These are phyloP conservation scores for Geosmithia morbida DNA, from an alignment of 2,329 filamentous ascomycete species.

Conservation along the genomic window DNA sequence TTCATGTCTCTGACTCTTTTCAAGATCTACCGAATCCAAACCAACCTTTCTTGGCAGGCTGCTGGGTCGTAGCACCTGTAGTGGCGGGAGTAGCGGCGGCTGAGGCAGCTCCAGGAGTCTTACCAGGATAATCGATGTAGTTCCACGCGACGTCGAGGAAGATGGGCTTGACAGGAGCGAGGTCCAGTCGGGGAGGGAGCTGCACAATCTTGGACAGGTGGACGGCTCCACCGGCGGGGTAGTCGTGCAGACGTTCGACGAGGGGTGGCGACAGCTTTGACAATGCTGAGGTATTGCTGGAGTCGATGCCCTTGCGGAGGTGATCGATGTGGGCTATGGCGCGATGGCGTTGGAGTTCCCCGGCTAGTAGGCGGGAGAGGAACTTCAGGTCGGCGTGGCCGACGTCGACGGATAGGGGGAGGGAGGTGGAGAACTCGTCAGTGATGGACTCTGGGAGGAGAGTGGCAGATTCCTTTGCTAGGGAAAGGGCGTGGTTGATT, in stretches of 20 bases:
- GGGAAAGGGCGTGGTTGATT: conserved; percentile 54
- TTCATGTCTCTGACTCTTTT: neutral
- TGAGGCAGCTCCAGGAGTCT: conserved; percentile 7
- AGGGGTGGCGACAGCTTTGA: conserved; percentile 31
- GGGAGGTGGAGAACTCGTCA: conserved; percentile 7
- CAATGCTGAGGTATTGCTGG: conserved; percentile 13
- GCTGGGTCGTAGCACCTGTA: conserved; percentile 17
- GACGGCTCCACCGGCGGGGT: conserved; percentile 48
- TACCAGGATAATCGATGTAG: conserved; percentile 81
- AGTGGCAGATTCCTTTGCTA: conserved; percentile 39
- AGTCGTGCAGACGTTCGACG: conserved; percentile 62
- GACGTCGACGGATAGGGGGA: conserved; percentile 56
- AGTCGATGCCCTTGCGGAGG: conserved; percentile 35
- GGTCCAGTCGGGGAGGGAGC: conserved; percentile 71
- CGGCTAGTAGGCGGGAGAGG: conserved; percentile 48
- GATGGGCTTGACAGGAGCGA: conserved; percentile 83
- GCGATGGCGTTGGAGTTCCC: conserved; percentile 66
- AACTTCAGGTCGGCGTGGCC: conserved; percentile 39
- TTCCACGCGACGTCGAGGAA: conserved; percentile 98
- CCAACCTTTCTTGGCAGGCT: conserved; percentile 51
- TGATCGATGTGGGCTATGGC: conserved; percentile 75
- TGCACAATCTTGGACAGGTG: conserved; percentile 71
- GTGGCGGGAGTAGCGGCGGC: conserved; percentile 11
- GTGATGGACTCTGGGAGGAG: conserved; percentile 23
- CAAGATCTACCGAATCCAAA: conserved; percentile 52